These are phyloP conservation scores for Penicillium fuscoglaucum DNA, from an alignment of 2,329 filamentous ascomycete species.

Conservation along the genomic window DNA sequence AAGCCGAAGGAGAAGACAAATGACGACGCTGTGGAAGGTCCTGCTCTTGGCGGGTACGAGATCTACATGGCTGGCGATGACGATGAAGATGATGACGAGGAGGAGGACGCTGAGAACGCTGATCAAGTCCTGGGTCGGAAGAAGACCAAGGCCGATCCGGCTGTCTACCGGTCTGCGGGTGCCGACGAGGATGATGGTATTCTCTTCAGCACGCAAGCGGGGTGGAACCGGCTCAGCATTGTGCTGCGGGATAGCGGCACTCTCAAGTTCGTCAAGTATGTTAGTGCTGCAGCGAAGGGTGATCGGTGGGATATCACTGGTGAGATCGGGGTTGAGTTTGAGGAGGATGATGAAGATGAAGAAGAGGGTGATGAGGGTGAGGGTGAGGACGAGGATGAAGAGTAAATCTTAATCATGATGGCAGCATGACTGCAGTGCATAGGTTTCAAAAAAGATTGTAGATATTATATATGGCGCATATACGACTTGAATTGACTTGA, in stretches of 20 bases:
- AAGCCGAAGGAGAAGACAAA: constrained; percentile 40
- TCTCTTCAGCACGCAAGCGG: constrained; percentile 66
- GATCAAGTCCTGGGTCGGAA: constrained; percentile 35
- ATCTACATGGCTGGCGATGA: constrained; percentile 89
- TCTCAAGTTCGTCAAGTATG: constrained; percentile 94
- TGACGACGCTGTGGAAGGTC: constrained; percentile 31
- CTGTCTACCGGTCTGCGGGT: constrained; percentile 73
- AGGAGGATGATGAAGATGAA: constrained; percentile 50
- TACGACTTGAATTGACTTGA: constrained; percentile 11
- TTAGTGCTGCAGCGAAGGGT: constrained; percentile 76
- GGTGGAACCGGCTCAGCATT: constrained; percentile 89
- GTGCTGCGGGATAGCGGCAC: constrained; percentile 84
- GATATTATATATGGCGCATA: constrained; percentile 8
- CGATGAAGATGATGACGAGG: constrained; percentile 65
- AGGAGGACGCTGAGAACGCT: constrained; percentile 28
- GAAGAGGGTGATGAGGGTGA: constrained; percentile 40
- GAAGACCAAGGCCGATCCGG: constrained; percentile 63
- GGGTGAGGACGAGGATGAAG: constrained; percentile 31
- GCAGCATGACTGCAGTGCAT: neutral
- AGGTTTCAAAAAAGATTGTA: neutral
- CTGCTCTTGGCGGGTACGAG: constrained; percentile 53
- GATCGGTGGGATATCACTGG: constrained; percentile 91
- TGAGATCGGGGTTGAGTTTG: constrained; percentile 68
- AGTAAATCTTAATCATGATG: neutral
- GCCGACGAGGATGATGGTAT: constrained; percentile 72